These are phyloP conservation scores for Trichosporon sp. DNA, from an alignment of 1,284 basidiomycete genomes.

Conservation along the genomic window DNA sequence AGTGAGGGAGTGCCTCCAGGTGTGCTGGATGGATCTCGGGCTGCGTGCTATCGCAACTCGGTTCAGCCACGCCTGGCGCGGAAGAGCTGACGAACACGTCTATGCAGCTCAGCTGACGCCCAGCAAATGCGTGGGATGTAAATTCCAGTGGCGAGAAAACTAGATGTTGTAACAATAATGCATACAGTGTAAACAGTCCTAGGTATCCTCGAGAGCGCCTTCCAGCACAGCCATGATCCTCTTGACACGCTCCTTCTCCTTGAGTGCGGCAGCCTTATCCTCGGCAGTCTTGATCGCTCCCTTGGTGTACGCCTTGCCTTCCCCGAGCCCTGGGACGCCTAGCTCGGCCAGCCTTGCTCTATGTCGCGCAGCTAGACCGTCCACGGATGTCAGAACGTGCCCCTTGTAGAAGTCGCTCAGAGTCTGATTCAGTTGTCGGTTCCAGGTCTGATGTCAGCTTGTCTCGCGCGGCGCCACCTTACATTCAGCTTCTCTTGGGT, in stretches of 20 bases:
- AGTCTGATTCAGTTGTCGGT: conserved; percentile 11
- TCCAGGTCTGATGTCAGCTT: conserved; percentile 26
- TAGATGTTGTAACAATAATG: conserved; percentile 13
- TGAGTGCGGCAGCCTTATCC: conserved; percentile 6
- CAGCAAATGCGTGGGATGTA: conserved; percentile 46
- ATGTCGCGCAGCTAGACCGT: conserved; percentile 34
- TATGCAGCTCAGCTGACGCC: not conserved
- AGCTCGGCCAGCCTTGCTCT: conserved; percentile 27
- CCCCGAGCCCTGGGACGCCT: conserved; percentile 37
- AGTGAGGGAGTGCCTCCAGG: conserved; percentile 11
- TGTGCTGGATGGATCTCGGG: not conserved
- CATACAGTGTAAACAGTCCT: conserved; percentile 5
- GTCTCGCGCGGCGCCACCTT: not conserved
- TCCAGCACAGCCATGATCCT: conserved; percentile 40
- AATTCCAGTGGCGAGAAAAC: conserved; percentile 46
- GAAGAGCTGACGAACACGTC: not conserved
- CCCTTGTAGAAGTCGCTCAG: conserved; percentile 28
- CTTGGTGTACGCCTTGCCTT: conserved; percentile 6
- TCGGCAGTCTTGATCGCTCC: not conserved
- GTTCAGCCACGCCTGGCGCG: not conserved
- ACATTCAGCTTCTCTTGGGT: conserved; percentile 29
- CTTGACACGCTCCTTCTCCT: conserved; percentile 25
- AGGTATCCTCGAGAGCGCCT: conserved; percentile 26
- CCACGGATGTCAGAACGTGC: conserved; percentile 29
- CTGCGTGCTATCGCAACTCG: not conserved